Evolutionary conservation across 1,284 basidiomycete species (phyloP).

Genomic region (Fomitopsis palustris): DNA sequence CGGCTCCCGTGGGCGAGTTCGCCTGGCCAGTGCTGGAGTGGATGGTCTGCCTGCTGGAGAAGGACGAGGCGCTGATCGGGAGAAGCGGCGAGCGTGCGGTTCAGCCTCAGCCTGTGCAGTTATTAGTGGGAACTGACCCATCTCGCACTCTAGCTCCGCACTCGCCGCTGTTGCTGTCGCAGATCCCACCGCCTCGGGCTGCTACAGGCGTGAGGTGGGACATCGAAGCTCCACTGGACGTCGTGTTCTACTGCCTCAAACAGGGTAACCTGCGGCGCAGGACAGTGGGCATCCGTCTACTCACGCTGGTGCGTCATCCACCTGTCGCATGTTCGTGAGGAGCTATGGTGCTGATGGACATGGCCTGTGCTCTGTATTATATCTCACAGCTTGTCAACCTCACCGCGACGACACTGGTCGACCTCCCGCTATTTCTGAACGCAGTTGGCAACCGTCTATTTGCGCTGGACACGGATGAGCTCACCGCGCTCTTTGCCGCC

Average conservation of each 20-base stretch:
- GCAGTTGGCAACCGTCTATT: slow-evolving; percentile 43
- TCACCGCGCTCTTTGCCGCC: slow-evolving; percentile 37
- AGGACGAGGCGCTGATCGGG: slow-evolving; percentile 45
- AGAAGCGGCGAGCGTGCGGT: slow-evolving; percentile 29
- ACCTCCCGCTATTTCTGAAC: slow-evolving; percentile 46
- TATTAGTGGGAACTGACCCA: background rate
- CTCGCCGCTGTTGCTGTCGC: slow-evolving; percentile 58
- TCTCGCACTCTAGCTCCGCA: slow-evolving; percentile 39
- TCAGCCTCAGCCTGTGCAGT: background rate
- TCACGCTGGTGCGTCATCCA: slow-evolving; percentile 42
- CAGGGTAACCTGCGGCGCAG: slow-evolving; percentile 35
- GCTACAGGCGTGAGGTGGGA: slow-evolving; percentile 52
- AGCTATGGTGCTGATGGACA: too few relatives aligned
- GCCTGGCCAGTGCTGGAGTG: slow-evolving; percentile 67
- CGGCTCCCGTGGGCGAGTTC: slow-evolving; percentile 43
- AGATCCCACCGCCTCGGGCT: slow-evolving; percentile 58
- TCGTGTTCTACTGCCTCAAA: slow-evolving; percentile 49
- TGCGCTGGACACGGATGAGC: slow-evolving; percentile 30
- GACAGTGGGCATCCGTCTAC: slow-evolving; percentile 45
- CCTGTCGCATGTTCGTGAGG: background rate
- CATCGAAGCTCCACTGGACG: slow-evolving; percentile 49
- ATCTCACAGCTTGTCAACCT: slow-evolving; percentile 51
- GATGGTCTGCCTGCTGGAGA: slow-evolving; percentile 62
- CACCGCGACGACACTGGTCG: slow-evolving; percentile 43
- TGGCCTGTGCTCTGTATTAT: background rate